Conservation (phyloP, 2,329 filamentous ascomycete genomes). For the Fusarium sp. region DNA sequence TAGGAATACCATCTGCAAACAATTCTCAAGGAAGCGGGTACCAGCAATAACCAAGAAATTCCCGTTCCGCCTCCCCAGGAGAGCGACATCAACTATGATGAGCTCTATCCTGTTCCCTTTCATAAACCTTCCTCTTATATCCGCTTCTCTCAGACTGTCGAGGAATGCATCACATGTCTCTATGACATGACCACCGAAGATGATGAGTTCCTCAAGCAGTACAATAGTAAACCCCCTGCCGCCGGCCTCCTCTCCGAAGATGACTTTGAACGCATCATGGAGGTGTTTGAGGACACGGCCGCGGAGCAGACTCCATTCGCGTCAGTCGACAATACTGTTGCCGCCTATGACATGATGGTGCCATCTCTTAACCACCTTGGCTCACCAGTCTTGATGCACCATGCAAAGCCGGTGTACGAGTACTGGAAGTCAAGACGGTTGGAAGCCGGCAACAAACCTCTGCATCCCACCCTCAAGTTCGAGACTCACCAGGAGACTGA, state of each 20-base stretch:
- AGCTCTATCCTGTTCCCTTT: conserved; percentile 84
- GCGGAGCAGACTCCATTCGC: conserved; percentile 88
- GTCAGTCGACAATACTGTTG: conserved; percentile 87
- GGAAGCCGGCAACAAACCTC: conserved; percentile 73
- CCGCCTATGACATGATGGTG: conserved; percentile 82
- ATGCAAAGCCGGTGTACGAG: conserved; percentile 85
- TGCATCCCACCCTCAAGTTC: conserved; percentile 88
- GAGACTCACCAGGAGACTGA: conserved; percentile 95
- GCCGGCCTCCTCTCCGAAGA: conserved; percentile 82
- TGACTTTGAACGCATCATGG: conserved; percentile 94
- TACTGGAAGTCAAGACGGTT: conserved; percentile 85
- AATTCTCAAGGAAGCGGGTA: conserved; percentile 70
- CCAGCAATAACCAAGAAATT: conserved; percentile 70
- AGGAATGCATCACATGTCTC: conserved; percentile 89
- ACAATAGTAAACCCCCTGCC: conserved; percentile 81
- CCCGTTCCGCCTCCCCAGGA: conserved; percentile 74
- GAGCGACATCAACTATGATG: conserved; percentile 84
- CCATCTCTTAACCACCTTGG: conserved; percentile 69
- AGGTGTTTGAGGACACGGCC: conserved; percentile 91
- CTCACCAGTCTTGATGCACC: conserved; percentile 61
- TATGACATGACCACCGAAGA: conserved; percentile 98
- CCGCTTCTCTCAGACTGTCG: conserved; percentile 96
- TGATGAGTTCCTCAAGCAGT: conserved; percentile 82
- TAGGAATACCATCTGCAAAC: conserved; percentile 97
- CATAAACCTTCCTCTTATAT: conserved; percentile 93